Evolutionary conservation across 805 yeast species (phyloP), one percentile per base, ranked within the genome.

Genomic region (Kuraishia piskuri): DNA sequence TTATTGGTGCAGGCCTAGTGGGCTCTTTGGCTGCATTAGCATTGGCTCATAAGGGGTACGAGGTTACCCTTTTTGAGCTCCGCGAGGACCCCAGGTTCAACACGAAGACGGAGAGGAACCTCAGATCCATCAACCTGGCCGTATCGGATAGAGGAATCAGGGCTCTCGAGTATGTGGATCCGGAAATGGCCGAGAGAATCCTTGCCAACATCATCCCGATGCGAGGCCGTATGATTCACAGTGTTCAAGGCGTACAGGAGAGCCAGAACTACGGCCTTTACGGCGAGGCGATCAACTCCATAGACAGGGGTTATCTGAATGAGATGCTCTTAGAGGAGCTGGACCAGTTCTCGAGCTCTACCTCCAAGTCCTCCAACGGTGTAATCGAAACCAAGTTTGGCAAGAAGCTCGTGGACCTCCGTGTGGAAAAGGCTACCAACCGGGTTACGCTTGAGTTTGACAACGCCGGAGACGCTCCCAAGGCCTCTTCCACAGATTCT

Each of bases 191-290:
- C 12, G 66, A 70, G 0, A 63, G 82, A 23, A 75, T 90, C 1
- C 62, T 86, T 56, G 68, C 72, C 31, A 78, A 79, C 46, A 78
- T 88, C 22, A 85, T 88, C 23, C 97, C 97, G 2, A 88, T 91
- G 92, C 70, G 78, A 46, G 97, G 96, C 1, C 74, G 97, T 47
- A 90, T 90, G 97, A 83, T 91, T 54, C 97, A 91, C 66, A 85
- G 84, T 57, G 50, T 68, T 14, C 61, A 73, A 12, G 96, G 95
- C 0, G 66, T 68, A 21, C 84, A 82, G 63, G 82, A 78, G 57
- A 73, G 86, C 26, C 96, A 90, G 62, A 59, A 72, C 48, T 91
- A 91, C 66, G 97, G 96, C 3, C 70, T 89, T 8, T 79, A 81
- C 59, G 96, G 96, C 12, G 95, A 89, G 67, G 71, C 81, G 46